Conservation (phyloP, 2,329 filamentous ascomycete species). For the Aquanectria penicillioides region DNA sequence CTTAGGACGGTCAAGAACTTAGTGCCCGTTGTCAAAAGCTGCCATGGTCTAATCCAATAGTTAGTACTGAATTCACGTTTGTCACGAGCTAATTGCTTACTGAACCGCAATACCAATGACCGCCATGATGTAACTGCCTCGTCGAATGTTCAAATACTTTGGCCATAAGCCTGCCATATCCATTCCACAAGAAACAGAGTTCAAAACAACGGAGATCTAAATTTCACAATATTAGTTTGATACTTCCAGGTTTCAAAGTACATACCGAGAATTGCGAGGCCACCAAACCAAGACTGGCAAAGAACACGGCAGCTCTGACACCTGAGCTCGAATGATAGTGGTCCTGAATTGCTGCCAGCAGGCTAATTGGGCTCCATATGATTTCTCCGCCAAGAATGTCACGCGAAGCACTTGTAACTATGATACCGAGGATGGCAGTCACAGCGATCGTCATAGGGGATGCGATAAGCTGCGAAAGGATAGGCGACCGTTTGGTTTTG, state of each 20-base stretch:
- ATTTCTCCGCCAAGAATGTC: constrained; percentile 36
- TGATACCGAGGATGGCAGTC: constrained; percentile 41
- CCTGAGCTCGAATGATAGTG: constrained; percentile 38
- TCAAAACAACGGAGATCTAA: constrained; percentile 48
- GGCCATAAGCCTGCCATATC: constrained; percentile 64
- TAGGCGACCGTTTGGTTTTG: constrained; percentile 24
- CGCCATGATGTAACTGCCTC: constrained; percentile 60
- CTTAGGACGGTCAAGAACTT: constrained; percentile 41
- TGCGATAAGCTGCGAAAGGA: constrained; percentile 37
- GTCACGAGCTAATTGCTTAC: constrained; percentile 1
- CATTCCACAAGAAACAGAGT: constrained; percentile 62
- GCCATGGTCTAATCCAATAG: constrained; percentile 35
- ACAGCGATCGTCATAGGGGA: constrained; percentile 39
- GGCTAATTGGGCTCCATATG: constrained; percentile 40
- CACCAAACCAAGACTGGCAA: constrained; percentile 37
- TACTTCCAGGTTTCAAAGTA: background rate
- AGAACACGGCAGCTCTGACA: constrained; percentile 39
- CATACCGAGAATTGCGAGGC: constrained; percentile 38
- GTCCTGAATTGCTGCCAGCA: constrained; percentile 39
- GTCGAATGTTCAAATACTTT: constrained; percentile 64
- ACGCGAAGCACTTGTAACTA: constrained; percentile 37
- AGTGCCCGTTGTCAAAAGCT: constrained; percentile 40
- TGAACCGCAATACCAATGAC: constrained; percentile 50
- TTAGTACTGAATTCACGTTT: background rate
- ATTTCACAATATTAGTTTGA: background rate